Evolutionary conservation across 176 grass and related monocot genomes (phyloP), one percentile per base, ranked within the genome.

Genomic region (Ensete glaucum): DNA sequence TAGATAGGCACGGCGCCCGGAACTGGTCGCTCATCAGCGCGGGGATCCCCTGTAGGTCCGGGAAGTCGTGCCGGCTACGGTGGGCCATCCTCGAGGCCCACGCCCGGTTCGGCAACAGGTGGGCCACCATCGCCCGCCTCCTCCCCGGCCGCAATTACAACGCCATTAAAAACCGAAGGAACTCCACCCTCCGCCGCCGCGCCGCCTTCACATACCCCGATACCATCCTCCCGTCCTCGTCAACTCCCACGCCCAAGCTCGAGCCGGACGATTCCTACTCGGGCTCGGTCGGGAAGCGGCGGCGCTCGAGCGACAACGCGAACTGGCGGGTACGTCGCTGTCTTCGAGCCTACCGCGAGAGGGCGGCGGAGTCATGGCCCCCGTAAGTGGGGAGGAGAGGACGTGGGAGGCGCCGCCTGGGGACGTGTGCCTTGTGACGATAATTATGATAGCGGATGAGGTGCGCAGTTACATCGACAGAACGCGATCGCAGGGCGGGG

Each of bases 121-220:
- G 93, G 93, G 93, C 93, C 50, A 92, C 89, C 64, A 96, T 96
- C 84, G 93, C 93, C 6, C 80, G 87, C 11, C 67, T 88, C 9
- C 89, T 96, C 22, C 65, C 74, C 2, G 93, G 93, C 8, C 93
- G 93, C 84, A 92, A 90, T 19, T 90, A 96, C 77, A 96, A 96
- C 85, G 83, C 93, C 67, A 87, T 96, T 83, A 96, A 96, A 83
- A 96, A 96, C 74, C 93, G 90, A 83, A 92, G 93, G 90, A 96
- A 96, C 76, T 96, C 90, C 67, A 86, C 93, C 29, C 93, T 96
- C 11, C 85, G 87, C 0, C 75, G 85, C 2, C 71, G 77, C n/a
- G 15, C 50, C 67, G 11, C 64, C 43, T 2, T 74, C 16, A 23
- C 54, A 81, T 76, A 8, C 10, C 77, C 2, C 68, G 74, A 64